phyloP scores from a whole-genome alignment of 805 yeast genomes.

The Candida nanaspora region DNA sequence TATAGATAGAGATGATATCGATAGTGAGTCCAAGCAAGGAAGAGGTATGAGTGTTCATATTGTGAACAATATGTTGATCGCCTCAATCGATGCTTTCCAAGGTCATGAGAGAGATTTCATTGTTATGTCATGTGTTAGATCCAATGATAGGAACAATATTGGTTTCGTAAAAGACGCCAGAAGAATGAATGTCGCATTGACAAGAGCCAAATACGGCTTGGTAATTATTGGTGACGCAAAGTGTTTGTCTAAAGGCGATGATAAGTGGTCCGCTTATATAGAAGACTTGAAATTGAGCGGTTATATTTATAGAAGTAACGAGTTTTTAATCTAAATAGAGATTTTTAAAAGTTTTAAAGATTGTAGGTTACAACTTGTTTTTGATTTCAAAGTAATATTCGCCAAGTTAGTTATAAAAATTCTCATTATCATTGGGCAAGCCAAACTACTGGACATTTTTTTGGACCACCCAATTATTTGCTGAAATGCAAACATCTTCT shows the following conservation, averaged over 20 bases:
- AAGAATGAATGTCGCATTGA: conserved; percentile 65
- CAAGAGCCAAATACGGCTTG: conserved; percentile 60
- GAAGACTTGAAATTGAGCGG: conserved; percentile 28
- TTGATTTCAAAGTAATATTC: too few species aligned
- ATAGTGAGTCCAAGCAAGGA: conserved; percentile 27
- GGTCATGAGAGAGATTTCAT: conserved; percentile 85
- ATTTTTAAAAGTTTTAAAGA: too few species aligned
- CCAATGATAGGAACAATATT: conserved; percentile 44
- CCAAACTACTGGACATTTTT: too few species aligned
- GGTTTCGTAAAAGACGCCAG: conserved; percentile 59
- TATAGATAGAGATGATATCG: conserved; percentile 56
- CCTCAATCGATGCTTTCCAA: conserved; percentile 84
- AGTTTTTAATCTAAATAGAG: background rate
- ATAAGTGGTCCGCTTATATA: conserved; percentile 45
- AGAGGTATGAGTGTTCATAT: conserved; percentile 35
- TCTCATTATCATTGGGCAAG: too few species aligned
- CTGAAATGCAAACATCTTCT: too few species aligned
- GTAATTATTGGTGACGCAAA: conserved; percentile 55
- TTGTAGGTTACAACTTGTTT: too few species aligned
- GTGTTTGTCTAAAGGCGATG: conserved; percentile 37
- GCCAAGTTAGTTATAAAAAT: too few species aligned
- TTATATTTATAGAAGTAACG: conserved; percentile 19
- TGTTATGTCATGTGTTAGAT: conserved; percentile 72
- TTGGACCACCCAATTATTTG: too few species aligned
- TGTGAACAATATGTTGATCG: conserved; percentile 38